Evolutionary conservation across 352 stramenopile genomes (phyloP).

Genomic region (Elongisporangium senticosum): DNA sequence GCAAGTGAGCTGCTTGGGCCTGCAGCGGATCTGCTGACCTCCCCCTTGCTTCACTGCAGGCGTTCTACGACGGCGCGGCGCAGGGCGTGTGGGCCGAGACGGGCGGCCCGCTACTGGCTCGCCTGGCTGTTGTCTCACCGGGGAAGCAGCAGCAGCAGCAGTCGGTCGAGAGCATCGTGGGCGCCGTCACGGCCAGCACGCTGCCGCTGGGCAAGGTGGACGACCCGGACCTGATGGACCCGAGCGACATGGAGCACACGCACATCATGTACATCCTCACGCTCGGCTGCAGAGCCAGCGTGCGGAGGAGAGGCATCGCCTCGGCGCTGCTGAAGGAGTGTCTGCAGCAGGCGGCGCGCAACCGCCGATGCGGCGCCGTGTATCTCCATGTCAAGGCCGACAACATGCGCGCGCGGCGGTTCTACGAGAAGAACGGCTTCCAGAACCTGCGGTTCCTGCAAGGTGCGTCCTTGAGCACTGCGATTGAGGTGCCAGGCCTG

Average conservation of each 20-base stretch:
- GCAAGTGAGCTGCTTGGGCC: neutral
- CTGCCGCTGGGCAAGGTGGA: constrained; percentile 69
- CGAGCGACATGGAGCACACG: constrained; percentile 52
- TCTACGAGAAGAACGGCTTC: constrained; percentile 97
- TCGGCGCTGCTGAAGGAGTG: constrained; percentile 88
- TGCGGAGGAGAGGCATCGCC: constrained; percentile 87
- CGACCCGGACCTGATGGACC: constrained; percentile 50
- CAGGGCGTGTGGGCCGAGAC: constrained; percentile 84
- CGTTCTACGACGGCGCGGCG: constrained; percentile 93
- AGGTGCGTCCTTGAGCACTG: constrained; percentile 34
- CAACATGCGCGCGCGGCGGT: constrained; percentile 90
- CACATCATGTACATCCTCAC: constrained; percentile 97
- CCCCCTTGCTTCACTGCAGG: constrained; percentile 9
- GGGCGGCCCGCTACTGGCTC: constrained; percentile 85
- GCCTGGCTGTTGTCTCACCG: constrained; percentile 49
- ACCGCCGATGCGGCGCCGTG: constrained; percentile 84
- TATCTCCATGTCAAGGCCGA: constrained; percentile 98
- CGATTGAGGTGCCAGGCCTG: neutral
- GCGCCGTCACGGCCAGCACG: constrained; percentile 88
- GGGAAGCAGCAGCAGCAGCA: constrained; percentile 4
- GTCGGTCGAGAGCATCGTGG: constrained; percentile 56
- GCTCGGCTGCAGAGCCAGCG: constrained; percentile 81
- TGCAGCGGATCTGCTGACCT: neutral
- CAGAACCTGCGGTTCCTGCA: constrained; percentile 88
- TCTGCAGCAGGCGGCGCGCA: constrained; percentile 73